Conservation (phyloP, 225 moss, liverwort and hornwort genomes). For the Marchantia polymorpha region DNA sequence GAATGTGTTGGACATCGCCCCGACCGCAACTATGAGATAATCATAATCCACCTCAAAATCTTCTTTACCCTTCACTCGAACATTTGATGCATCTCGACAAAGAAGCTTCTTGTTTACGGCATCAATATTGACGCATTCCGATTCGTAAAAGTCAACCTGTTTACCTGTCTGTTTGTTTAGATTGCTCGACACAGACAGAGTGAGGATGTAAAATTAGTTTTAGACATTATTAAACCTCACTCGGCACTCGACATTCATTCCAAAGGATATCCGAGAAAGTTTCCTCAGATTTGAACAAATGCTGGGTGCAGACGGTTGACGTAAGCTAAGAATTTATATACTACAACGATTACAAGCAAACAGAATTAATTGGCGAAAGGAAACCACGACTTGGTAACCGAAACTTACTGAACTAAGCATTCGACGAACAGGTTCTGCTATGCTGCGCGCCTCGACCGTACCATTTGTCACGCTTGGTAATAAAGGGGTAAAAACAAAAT, state of each 20-base stretch:
- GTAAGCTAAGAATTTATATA: neutral
- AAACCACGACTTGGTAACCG: neutral
- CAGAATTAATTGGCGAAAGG: neutral
- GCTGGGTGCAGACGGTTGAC: neutral
- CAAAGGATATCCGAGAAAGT: neutral
- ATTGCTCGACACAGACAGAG: neutral
- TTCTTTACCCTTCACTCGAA: conserved; percentile 50
- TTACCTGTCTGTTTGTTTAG: conserved; percentile 41
- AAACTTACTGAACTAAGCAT: conserved; percentile 43
- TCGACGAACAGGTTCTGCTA: conserved; percentile 83
- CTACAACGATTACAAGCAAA: neutral
- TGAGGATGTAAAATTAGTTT: neutral
- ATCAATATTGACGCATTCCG: conserved; percentile 82
- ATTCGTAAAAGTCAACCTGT: conserved; percentile 68
- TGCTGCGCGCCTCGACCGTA: conserved; percentile 94
- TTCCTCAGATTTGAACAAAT: neutral
- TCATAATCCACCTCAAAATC: conserved; percentile 77
- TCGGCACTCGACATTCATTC: neutral
- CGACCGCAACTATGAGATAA: conserved; percentile 78
- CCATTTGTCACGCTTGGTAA: conserved; percentile 95
- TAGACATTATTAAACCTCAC: neutral
- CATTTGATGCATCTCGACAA: conserved; percentile 57
- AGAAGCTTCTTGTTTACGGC: conserved; percentile 58
- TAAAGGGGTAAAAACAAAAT: conserved; percentile 93
- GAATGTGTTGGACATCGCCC: conserved; percentile 84